Evolutionary conservation across 169 alveolate species (phyloP).

Genomic region (Cryptosporidium canis): DNA sequence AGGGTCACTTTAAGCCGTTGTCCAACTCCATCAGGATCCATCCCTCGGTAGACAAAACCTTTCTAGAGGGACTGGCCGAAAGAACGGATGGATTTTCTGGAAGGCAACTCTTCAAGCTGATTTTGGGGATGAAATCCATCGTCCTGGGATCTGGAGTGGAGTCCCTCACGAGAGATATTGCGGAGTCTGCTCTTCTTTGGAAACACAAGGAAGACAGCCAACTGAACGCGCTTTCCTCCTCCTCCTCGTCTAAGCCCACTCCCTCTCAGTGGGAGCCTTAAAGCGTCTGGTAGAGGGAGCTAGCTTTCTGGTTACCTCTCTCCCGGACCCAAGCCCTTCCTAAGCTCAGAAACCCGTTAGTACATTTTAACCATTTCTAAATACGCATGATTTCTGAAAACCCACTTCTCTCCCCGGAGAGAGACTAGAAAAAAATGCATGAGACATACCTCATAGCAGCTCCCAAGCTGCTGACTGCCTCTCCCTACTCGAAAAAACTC

Average conservation of each 20-base stretch:
- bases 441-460: no score
- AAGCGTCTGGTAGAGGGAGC: no score
- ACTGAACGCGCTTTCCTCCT: background rate
- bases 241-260: background rate
- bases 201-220: conserved; percentile 38
- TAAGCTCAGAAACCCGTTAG: no score
- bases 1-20: background rate
- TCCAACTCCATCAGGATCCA: conserved; percentile 75
- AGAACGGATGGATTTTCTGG: conserved; percentile 94
- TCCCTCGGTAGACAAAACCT: conserved; percentile 81
- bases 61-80: conserved; percentile 84
- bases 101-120: conserved; percentile 92
- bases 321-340: no score
- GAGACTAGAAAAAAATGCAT: no score
- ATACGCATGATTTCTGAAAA: no score
- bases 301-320: no score
- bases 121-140: conserved; percentile 82
- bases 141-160: conserved; percentile 82
- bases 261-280: no score
- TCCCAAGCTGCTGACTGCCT: no score
- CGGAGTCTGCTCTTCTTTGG: conserved; percentile 83
- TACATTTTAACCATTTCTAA: no score
- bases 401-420: no score
- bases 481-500: no score
- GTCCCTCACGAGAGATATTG: conserved; percentile 81